Conservation (phyloP, 2,329 filamentous ascomycete species). For the Orbilia blumenaviensis region DNA sequence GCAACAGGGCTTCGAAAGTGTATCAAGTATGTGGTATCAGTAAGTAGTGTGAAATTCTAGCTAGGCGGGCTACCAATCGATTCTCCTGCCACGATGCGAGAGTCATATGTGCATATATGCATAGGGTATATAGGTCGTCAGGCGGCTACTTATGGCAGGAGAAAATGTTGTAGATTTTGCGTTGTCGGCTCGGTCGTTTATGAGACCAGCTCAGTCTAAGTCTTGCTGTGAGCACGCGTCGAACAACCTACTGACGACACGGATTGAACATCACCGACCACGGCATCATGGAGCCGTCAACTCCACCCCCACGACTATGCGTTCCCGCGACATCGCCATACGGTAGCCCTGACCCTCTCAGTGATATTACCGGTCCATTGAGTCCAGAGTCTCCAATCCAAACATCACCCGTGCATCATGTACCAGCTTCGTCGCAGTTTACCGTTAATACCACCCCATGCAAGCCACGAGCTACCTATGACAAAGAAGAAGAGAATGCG, state of each 20-base stretch:
- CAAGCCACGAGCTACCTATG: not conserved
- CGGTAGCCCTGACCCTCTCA: constrained; percentile 43
- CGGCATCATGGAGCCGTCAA: constrained; percentile 27
- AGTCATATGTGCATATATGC: no score
- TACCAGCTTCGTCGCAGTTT: constrained; percentile 14
- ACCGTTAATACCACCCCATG: constrained; percentile 6
- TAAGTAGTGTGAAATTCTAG: no score
- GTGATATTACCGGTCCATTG: constrained; percentile 6
- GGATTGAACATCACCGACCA: not conserved
- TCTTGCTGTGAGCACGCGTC: no score
- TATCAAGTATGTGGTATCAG: no score
- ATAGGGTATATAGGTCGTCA: no score
- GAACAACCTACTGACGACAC: not conserved
- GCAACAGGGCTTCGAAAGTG: no score
- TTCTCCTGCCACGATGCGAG: no score
- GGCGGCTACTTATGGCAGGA: no score
- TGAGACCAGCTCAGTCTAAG: not conserved
- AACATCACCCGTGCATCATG: not conserved
- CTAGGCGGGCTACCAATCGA: no score
- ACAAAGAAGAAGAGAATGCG: not conserved
- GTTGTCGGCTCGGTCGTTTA: not conserved
- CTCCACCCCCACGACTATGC: constrained; percentile 6
- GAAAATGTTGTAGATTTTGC: not conserved
- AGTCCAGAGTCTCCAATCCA: constrained; percentile 28
- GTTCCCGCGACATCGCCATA: constrained; percentile 47